phyloP scores from a whole-genome alignment of 2,329 filamentous ascomycete species.

The Trichoderma sp. region DNA sequence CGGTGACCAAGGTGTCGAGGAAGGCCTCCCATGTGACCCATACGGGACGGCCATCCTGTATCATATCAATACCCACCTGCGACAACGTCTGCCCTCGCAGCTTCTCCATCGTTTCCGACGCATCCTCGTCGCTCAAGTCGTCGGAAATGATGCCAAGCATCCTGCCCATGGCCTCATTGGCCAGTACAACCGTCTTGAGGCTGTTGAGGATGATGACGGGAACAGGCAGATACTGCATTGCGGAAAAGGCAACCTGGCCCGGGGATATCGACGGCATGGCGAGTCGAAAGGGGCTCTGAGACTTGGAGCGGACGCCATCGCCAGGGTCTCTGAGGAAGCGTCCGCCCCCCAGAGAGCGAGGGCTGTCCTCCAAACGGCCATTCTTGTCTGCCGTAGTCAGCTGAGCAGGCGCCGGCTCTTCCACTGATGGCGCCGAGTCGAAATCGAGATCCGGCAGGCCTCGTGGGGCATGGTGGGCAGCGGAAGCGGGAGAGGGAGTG shows the following conservation, averaged over 20 bases:
- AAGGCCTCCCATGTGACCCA: slow-evolving; percentile 63
- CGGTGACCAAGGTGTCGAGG: slow-evolving; percentile 54
- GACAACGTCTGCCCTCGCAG: slow-evolving; percentile 67
- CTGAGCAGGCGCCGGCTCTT: slow-evolving; percentile 21
- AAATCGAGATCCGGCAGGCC: slow-evolving; percentile 25
- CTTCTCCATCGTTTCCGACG: slow-evolving; percentile 54
- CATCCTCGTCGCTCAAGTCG: slow-evolving; percentile 43
- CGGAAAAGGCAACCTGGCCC: slow-evolving; percentile 63
- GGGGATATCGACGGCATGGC: slow-evolving; percentile 52
- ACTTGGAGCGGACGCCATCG: slow-evolving; percentile 37
- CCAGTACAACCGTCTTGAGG: slow-evolving; percentile 69
- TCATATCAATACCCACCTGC: slow-evolving; percentile 71
- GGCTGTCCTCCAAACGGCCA: slow-evolving; percentile 31
- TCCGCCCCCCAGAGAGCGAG: slow-evolving; percentile 32
- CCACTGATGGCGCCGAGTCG: slow-evolving; percentile 27
- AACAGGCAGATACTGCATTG: slow-evolving; percentile 73
- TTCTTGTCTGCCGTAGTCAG: slow-evolving; percentile 9
- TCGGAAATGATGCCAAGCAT: slow-evolving; percentile 61
- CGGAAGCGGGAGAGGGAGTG: slow-evolving; percentile 26
- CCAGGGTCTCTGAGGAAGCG: slow-evolving; percentile 41
- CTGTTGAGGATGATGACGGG: slow-evolving; percentile 69
- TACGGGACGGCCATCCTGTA: slow-evolving; percentile 65
- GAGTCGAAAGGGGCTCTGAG: slow-evolving; percentile 43
- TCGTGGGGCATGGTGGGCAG: slow-evolving; percentile 30
- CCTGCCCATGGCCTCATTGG: slow-evolving; percentile 74